Conservation (phyloP, 768 basidiomycete genomes). For the Pleurotus tuber-regium region DNA sequence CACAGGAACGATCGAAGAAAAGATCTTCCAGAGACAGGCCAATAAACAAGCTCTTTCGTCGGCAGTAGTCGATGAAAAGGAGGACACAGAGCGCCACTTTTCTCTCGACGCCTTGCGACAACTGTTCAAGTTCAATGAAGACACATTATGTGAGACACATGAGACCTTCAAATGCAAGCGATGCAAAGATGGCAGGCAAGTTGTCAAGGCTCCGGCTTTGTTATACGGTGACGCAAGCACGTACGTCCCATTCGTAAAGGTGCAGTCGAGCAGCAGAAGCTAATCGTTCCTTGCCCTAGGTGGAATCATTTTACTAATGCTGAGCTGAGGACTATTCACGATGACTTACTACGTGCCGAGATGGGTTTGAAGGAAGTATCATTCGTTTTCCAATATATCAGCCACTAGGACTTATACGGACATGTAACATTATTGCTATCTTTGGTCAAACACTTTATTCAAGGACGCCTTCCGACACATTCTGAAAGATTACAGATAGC, state of each 20-base stretch:
- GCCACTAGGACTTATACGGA: constrained; percentile 51
- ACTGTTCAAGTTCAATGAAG: constrained; percentile 87
- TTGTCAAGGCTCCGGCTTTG: constrained; percentile 78
- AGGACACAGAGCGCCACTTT: constrained; percentile 94
- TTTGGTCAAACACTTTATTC: constrained; percentile 6
- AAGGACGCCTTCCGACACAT: background rate
- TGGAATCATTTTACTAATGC: constrained; percentile 97
- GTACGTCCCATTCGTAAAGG: constrained; percentile 47
- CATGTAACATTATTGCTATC: constrained; percentile 10
- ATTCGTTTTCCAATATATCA: constrained; percentile 95
- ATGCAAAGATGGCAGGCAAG: constrained; percentile 83
- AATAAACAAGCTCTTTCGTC: constrained; percentile 96
- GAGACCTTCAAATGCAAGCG: constrained; percentile 97
- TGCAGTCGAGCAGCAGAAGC: background rate
- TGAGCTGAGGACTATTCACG: constrained; percentile 89
- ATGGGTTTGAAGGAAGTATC: constrained; percentile 81
- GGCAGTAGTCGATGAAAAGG: constrained; percentile 97
- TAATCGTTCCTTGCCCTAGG: constrained; percentile 36
- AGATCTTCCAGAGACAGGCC: constrained; percentile 97
- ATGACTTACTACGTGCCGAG: constrained; percentile 92
- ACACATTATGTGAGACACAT: constrained; percentile 89
- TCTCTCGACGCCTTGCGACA: constrained; percentile 85
- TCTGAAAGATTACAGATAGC: no score
- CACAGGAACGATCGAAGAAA: constrained; percentile 97
- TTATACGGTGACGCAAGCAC: constrained; percentile 97